Conservation (phyloP, 768 basidiomycete species). For the Saitozyma sp. region DNA sequence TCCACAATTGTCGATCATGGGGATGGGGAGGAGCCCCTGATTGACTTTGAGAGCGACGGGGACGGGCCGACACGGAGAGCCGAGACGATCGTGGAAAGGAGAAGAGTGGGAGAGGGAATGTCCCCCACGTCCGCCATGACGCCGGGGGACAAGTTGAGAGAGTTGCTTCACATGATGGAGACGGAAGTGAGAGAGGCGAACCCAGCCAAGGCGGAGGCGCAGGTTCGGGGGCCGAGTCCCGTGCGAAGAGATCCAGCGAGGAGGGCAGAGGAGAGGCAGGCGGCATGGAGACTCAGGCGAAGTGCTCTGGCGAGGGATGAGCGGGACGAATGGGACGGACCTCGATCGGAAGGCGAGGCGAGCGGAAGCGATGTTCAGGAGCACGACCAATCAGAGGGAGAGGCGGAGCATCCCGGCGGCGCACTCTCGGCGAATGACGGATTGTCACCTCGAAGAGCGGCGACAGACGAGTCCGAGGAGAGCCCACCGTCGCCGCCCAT, state of each 20-base stretch:
- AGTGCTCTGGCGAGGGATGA: background rate
- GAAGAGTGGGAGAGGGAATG: no score
- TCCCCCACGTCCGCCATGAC: constrained; percentile 2
- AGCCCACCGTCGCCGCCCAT: constrained; percentile 44
- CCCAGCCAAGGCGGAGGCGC: background rate
- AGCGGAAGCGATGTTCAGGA: no score
- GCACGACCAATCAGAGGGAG: no score
- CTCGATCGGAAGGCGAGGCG: no score
- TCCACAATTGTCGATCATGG: no score
- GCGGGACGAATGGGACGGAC: background rate
- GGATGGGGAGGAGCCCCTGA: constrained; percentile 10
- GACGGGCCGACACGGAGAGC: background rate
- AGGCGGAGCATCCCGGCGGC: no score
- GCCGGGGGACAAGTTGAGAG: constrained; percentile 21
- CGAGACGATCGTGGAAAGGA: no score
- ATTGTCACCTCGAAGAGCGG: no score
- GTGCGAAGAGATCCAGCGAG: background rate
- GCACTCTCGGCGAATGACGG: no score
- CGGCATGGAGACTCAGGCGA: no score
- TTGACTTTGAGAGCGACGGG: constrained; percentile 13
- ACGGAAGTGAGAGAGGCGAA: constrained; percentile 11
- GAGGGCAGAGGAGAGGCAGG: no score
- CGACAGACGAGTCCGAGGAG: constrained; percentile 3
- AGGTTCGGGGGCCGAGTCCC: background rate
- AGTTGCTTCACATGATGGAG: constrained; percentile 27